Percentiles rank a stretch among this genome's conserved stretches.
phyloP scores from a whole-genome alignment of 768 basidiomycete species.

The Suillus decipiens region DNA sequence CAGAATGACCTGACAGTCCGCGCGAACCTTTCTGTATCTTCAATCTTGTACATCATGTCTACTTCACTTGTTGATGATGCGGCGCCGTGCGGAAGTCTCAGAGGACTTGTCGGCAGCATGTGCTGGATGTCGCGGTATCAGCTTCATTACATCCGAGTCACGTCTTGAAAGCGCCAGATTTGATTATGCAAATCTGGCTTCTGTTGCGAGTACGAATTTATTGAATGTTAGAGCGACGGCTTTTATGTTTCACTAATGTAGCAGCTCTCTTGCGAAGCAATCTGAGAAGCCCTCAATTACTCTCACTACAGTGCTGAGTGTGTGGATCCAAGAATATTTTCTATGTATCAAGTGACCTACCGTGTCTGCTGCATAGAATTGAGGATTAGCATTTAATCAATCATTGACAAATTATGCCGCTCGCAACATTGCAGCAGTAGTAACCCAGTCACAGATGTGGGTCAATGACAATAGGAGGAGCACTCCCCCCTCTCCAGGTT shows the following conservation, averaged over 20 bases:
- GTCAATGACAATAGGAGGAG: constrained; percentile 29
- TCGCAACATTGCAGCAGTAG: constrained; percentile 22
- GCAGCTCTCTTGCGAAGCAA: too few species aligned
- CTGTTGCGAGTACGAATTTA: background rate
- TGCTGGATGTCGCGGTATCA: too few species aligned
- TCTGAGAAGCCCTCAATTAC: constrained; percentile 31
- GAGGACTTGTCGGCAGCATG: background rate
- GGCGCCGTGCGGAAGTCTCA: too few species aligned
- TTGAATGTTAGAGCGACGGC: constrained; percentile 3
- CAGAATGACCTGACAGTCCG: too few species aligned
- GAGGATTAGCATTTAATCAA: constrained; percentile 15
- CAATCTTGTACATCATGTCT: background rate
- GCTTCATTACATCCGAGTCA: too few species aligned
- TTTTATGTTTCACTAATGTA: constrained; percentile 44
- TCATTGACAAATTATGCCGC: constrained; percentile 6
- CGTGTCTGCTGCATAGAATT: constrained; percentile 18
- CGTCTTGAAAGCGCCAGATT: too few species aligned
- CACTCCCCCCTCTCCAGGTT: too few species aligned
- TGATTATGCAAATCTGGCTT: background rate
- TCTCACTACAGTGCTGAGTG: too few species aligned
- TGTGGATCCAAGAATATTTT: too few species aligned
- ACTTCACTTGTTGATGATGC: too few species aligned
- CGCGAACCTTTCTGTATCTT: too few species aligned
- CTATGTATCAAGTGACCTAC: too few species aligned
- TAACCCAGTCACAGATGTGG: constrained; percentile 16